Evolutionary conservation across 306 rosid genomes (phyloP).

Genomic region (Vigna reflexopilosa): DNA sequence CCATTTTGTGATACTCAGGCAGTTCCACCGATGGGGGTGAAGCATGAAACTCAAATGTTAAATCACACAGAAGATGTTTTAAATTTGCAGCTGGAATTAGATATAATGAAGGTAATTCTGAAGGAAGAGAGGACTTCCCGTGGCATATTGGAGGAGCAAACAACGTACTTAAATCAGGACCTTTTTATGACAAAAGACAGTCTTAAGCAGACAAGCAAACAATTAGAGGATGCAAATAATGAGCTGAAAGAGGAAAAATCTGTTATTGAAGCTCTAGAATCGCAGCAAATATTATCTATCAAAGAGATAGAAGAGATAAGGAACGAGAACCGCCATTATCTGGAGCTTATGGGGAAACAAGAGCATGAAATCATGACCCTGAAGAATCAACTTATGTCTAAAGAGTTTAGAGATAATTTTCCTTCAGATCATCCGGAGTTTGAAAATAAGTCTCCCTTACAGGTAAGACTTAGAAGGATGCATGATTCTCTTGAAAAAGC

Average conservation of each 20-base stretch:
- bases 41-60: constrained; percentile 47
- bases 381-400: constrained; percentile 60
- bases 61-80: constrained; percentile 74
- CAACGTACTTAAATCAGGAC: constrained; percentile 57
- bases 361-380: constrained; percentile 67
- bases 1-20: constrained; percentile 46
- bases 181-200: constrained; percentile 57
- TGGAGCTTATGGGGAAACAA: constrained; percentile 64
- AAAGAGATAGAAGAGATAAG: constrained; percentile 77
- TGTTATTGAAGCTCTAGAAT: constrained; percentile 78
- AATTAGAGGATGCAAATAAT: constrained; percentile 55
- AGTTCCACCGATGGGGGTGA: constrained; percentile 45
- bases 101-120: constrained; percentile 77
- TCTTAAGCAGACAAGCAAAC: constrained; percentile 54
- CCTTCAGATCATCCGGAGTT: constrained; percentile 48
- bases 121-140: constrained; percentile 72
- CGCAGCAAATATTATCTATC: constrained; percentile 78
- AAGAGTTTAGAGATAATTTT: constrained; percentile 58
- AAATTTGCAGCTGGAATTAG: constrained; percentile 81
- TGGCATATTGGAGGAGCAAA: constrained; percentile 65
- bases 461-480: constrained; percentile 75
- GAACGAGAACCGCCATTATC: constrained; percentile 54
- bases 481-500: constrained; percentile 91
- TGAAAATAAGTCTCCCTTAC: constrained; percentile 56
- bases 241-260: constrained; percentile 72